These are phyloP conservation scores for Monilinia aucupariae DNA, from an alignment of 2,329 filamentous ascomycete genomes.

Conservation along the genomic window DNA sequence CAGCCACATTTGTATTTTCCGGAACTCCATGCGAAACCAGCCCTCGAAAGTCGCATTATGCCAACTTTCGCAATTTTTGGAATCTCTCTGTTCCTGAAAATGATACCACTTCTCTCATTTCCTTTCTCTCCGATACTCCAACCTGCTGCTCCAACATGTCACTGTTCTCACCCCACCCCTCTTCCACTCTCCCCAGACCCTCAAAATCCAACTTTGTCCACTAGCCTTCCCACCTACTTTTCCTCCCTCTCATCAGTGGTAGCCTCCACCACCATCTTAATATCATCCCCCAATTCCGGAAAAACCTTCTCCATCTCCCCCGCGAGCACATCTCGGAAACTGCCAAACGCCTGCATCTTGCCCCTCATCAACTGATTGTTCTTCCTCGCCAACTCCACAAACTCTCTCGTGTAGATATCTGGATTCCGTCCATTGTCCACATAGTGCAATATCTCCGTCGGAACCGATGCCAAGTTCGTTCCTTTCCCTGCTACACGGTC, in stretches of 20 bases:
- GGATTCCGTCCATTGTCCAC: constrained; percentile 68
- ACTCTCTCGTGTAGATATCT: constrained; percentile 69
- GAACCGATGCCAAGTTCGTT: constrained; percentile 46
- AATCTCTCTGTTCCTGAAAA: not conserved
- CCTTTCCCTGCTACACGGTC: not conserved
- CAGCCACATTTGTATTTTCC: not conserved
- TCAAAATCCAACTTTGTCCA: not conserved
- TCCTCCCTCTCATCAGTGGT: constrained; percentile 18
- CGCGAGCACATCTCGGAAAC: constrained; percentile 58
- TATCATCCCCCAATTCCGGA: constrained; percentile 33
- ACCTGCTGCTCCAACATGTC: not conserved
- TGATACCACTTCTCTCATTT: not conserved
- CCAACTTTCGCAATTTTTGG: not conserved
- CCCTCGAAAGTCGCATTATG: constrained; percentile 6
- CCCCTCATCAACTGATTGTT: constrained; percentile 63
- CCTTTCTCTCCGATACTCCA: not conserved
- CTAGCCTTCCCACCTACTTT: not conserved
- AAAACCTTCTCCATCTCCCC: constrained; percentile 32
- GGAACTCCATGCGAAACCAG: constrained; percentile 9
- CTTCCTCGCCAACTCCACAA: constrained; percentile 62
- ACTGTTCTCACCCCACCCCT: not conserved
- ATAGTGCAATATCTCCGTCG: constrained; percentile 60
- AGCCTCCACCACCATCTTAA: constrained; percentile 27
- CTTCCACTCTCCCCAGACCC: not conserved
- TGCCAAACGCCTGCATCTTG: constrained; percentile 55